Evolutionary conservation across 2,329 filamentous ascomycete genomes (phyloP).

Genomic region (Endothia cerciana): DNA sequence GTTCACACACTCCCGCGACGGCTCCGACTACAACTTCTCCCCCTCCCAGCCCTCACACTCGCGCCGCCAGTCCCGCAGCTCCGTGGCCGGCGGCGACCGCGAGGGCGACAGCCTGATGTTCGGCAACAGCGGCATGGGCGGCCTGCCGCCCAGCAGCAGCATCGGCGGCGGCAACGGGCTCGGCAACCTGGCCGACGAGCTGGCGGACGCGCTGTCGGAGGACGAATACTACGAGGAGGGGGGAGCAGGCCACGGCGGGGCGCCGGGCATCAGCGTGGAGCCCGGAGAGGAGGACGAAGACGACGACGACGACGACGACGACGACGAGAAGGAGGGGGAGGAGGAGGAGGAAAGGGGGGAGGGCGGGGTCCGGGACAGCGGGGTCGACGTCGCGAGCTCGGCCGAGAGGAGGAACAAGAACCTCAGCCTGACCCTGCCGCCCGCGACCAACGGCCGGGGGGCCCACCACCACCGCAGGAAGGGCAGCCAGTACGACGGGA

Average conservation of each 20-base stretch:
- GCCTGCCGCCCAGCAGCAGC: constrained; percentile 42
- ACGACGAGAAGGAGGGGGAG: constrained; percentile 24
- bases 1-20: constrained; percentile 57
- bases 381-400: constrained; percentile 46
- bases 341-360: constrained; percentile 26
- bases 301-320: neutral
- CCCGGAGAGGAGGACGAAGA: constrained; percentile 31
- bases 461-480: constrained; percentile 53
- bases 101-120: constrained; percentile 53
- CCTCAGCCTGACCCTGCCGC: constrained; percentile 49
- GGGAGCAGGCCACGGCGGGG: constrained; percentile 27
- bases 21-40: constrained; percentile 57
- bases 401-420: constrained; percentile 36
- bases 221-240: constrained; percentile 58
- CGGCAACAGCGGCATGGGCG: constrained; percentile 44
- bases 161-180: constrained; percentile 58
- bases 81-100: constrained; percentile 33
- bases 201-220: constrained; percentile 73
- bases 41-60: constrained; percentile 46
- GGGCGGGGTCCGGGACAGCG: constrained; percentile 46
- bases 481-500: constrained; percentile 69
- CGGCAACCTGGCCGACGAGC: constrained; percentile 80
- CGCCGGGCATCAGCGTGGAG: constrained; percentile 45
- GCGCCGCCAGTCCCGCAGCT: constrained; percentile 51
- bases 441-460: constrained; percentile 44